phyloP scores from a whole-genome alignment of 805 yeast genomes.

The Hanseniaspora lindneri region DNA sequence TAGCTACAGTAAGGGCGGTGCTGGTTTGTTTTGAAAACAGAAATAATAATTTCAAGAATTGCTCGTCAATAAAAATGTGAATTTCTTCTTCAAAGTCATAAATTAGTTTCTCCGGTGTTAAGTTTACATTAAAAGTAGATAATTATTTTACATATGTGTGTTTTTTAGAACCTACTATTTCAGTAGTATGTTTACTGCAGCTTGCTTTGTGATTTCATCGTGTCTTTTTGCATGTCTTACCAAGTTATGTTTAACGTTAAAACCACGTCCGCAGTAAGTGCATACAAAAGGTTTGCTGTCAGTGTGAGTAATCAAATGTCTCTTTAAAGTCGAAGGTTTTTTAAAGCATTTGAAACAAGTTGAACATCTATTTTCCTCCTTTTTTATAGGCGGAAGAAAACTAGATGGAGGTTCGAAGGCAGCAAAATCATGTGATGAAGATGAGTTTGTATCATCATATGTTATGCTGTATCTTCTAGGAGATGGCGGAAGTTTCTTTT shows the following conservation, averaged over 20 bases:
- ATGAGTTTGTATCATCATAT: neutral
- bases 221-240: constrained; percentile 68
- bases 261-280: constrained; percentile 63
- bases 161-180: too few species aligned
- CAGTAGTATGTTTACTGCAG: neutral
- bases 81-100: too few species aligned
- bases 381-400: too few species aligned
- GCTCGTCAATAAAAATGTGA: too few species aligned
- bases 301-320: constrained; percentile 84
- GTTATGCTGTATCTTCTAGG: neutral
- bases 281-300: constrained; percentile 71
- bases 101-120: too few species aligned
- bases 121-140: too few species aligned
- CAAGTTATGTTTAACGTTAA: constrained; percentile 67
- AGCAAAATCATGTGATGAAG: too few species aligned
- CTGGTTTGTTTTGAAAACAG: too few species aligned
- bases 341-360: constrained; percentile 76
- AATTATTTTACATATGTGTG: too few species aligned
- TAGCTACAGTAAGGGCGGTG: too few species aligned
- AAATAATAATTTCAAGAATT: too few species aligned
- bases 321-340: constrained; percentile 81
- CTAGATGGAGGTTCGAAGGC: too few species aligned
- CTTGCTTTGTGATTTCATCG: constrained; percentile 14
- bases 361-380: neutral
- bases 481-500: neutral